Percentiles rank a stretch among this genome's conserved stretches.
These are phyloP conservation scores for Letharia lupina DNA, from an alignment of 495 filamentous ascomycete genomes.

Conservation along the genomic window DNA sequence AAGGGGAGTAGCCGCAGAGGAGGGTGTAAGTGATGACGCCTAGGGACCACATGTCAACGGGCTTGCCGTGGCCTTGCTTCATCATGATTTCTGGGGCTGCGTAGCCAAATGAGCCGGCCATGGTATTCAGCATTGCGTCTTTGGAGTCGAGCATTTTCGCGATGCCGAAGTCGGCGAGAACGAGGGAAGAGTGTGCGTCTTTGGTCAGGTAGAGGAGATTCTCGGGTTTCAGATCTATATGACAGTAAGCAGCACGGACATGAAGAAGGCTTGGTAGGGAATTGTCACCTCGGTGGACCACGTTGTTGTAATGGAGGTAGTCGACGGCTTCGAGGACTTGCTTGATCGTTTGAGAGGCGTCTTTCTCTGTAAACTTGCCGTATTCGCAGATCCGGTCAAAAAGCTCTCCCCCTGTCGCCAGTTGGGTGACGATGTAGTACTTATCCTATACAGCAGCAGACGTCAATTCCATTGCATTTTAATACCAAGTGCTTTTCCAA, in stretches of 20 bases:
- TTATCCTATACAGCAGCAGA: conserved; percentile 61
- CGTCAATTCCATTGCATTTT: background rate
- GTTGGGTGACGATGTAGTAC: conserved; percentile 98
- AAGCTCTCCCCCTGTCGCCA: conserved; percentile 92
- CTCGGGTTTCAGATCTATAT: conserved; percentile 89
- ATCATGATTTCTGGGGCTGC: conserved; percentile 98
- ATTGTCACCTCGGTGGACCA: conserved; percentile 81
- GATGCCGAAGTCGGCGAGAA: conserved; percentile 96
- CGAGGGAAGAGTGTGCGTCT: conserved; percentile 67
- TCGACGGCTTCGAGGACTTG: conserved; percentile 92
- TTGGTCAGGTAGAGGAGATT: conserved; percentile 90
- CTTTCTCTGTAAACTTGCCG: conserved; percentile 98
- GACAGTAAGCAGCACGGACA: background rate
- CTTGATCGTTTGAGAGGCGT: conserved; percentile 91
- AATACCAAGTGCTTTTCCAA: background rate
- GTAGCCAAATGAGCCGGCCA: conserved; percentile 98
- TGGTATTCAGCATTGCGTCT: conserved; percentile 87
- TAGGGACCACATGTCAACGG: conserved; percentile 99
- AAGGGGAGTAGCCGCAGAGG: conserved; percentile 98
- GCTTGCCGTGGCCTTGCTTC: conserved; percentile 93
- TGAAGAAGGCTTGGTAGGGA: background rate
- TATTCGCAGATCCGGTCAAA: conserved; percentile 98
- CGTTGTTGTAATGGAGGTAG: conserved; percentile 89
- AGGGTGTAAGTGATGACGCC: conserved; percentile 98
- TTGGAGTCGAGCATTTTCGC: conserved; percentile 94